Percentiles rank a stretch among this genome's conserved stretches.
Evolutionary conservation across 176 grass and related monocot species (phyloP).

Genomic region (Lolium rigidum): DNA sequence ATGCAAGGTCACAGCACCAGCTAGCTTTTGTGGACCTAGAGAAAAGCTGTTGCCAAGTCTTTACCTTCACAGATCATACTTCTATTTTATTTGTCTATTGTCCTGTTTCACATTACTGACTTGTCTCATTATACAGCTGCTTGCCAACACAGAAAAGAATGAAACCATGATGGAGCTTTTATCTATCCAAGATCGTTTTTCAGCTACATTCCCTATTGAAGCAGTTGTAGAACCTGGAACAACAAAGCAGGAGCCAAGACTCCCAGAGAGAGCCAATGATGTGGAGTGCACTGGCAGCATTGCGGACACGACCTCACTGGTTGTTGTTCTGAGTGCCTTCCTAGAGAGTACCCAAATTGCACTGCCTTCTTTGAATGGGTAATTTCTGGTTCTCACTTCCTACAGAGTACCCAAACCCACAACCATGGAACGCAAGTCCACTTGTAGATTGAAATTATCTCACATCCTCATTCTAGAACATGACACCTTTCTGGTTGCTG

Average conservation of each 20-base stretch:
- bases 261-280: slow-evolving; percentile 36
- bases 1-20: slow-evolving; percentile 47
- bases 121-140: slow-evolving; percentile 51
- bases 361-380: slow-evolving; percentile 89
- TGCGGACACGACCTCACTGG: slow-evolving; percentile 22
- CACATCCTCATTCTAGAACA: background rate
- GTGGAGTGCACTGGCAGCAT: background rate
- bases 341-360: slow-evolving; percentile 54
- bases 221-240: slow-evolving; percentile 31
- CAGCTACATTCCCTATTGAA: slow-evolving; percentile 60
- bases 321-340: slow-evolving; percentile 62
- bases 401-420: background rate
- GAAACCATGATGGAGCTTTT: slow-evolving; percentile 48
- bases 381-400: slow-evolving; percentile 32
- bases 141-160: slow-evolving; percentile 56
- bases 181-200: slow-evolving; percentile 67
- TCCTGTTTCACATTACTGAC: slow-evolving; percentile 28
- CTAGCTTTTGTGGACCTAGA: slow-evolving; percentile 79
- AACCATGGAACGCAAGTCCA: background rate
- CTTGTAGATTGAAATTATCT: background rate
- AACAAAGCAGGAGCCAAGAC: slow-evolving; percentile 25
- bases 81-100: background rate
- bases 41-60: slow-evolving; percentile 59
- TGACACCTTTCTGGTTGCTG: background rate
- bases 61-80: slow-evolving; percentile 32